Conservation (phyloP, 1,284 basidiomycete species). For the Boletellus deceptivus region DNA sequence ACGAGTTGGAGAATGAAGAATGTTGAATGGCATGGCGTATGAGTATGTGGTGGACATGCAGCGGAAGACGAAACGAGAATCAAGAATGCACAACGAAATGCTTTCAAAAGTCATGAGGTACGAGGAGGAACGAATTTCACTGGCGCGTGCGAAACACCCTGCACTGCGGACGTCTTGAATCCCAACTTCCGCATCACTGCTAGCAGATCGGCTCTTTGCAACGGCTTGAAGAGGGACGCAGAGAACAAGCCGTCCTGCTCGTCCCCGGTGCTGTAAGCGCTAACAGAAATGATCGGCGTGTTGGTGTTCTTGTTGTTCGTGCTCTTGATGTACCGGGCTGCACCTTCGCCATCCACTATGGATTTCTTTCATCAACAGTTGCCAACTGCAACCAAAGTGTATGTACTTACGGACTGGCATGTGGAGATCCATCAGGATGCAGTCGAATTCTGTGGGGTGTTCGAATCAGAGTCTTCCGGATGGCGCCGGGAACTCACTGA, state of each 20-base stretch:
- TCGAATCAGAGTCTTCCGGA: slow-evolving; percentile 16
- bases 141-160: slow-evolving; percentile 44
- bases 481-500: slow-evolving; percentile 59
- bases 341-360: slow-evolving; percentile 86
- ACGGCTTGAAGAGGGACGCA: slow-evolving; percentile 82
- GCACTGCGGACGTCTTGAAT: slow-evolving; percentile 82
- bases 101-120: slow-evolving; percentile 28
- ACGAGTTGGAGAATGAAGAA: slow-evolving; percentile 10
- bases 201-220: slow-evolving; percentile 83
- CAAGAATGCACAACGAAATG: slow-evolving; percentile 25
- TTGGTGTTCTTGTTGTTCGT: slow-evolving; percentile 89
- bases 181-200: slow-evolving; percentile 81
- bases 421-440: slow-evolving; percentile 86
- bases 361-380: slow-evolving; percentile 6
- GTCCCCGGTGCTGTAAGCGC: slow-evolving; percentile 75
- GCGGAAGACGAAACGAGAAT: slow-evolving; percentile 32
- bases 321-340: slow-evolving; percentile 90
- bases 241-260: slow-evolving; percentile 80
- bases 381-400: neutral
- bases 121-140: slow-evolving; percentile 50
- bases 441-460: slow-evolving; percentile 68
- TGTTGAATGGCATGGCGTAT: slow-evolving; percentile 31
- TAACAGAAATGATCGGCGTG: slow-evolving; percentile 91
- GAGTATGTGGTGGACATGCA: slow-evolving; percentile 35
- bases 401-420: slow-evolving; percentile 79